A percentile compares a stretch with the other conserved stretches of the same genome.
Conservation (phyloP, 495 filamentous ascomycete genomes). For the Neurospora intermedia region DNA sequence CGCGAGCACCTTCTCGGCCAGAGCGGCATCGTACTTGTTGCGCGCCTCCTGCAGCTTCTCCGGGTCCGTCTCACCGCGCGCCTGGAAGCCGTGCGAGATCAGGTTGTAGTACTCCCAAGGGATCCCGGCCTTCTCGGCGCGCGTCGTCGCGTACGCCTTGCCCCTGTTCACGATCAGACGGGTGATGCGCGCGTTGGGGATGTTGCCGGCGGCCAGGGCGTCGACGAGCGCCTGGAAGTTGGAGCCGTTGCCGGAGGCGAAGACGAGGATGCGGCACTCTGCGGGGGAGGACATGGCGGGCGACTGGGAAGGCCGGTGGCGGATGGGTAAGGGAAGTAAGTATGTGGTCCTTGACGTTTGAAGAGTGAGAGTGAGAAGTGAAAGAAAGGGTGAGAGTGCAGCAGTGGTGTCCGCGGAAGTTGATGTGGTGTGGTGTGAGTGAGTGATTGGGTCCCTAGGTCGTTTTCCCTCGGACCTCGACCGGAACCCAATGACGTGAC, state of each 20-base stretch:
- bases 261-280: slow-evolving; percentile 27
- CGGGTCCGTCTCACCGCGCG: slow-evolving; percentile 38
- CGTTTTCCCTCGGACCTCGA: background rate
- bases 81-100: slow-evolving; percentile 46
- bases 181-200: slow-evolving; percentile 54
- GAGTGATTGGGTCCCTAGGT: background rate
- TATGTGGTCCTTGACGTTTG: background rate
- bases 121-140: slow-evolving; percentile 60
- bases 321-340: background rate
- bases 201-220: slow-evolving; percentile 41
- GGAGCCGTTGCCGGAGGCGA: slow-evolving; percentile 62
- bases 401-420: background rate
- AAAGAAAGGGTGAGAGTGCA: background rate
- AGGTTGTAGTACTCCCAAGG: slow-evolving; percentile 83
- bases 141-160: slow-evolving; percentile 64
- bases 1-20: slow-evolving; percentile 56
- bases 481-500: background rate
- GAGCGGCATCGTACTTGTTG: slow-evolving; percentile 66
- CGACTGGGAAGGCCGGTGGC: background rate
- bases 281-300: background rate
- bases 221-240: slow-evolving; percentile 91
- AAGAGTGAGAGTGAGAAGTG: background rate
- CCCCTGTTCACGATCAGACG: slow-evolving; percentile 78
- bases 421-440: background rate
- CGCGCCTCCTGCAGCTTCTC: slow-evolving; percentile 51